phyloP scores from a whole-genome alignment of 805 yeast genomes.

The Wickerhamiella musiphila region DNA sequence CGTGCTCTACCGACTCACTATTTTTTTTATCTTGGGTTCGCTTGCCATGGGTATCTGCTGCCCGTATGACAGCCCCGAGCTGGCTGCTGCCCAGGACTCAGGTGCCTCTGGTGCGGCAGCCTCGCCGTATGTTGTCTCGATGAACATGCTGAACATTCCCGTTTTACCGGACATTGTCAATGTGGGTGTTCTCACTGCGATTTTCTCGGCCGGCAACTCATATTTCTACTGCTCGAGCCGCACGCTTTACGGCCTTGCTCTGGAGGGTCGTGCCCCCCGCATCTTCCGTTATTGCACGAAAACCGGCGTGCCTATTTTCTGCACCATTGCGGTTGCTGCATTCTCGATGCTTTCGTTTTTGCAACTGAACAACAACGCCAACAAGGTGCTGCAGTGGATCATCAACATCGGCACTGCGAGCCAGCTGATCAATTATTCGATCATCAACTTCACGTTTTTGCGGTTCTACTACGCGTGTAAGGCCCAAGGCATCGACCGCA shows the following conservation, averaged over 20 bases:
- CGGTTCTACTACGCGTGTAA: conserved; percentile 43
- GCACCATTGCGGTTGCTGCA: conserved; percentile 30
- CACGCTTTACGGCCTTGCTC: conserved; percentile 50
- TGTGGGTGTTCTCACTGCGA: conserved; percentile 54
- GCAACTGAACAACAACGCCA: conserved; percentile 42
- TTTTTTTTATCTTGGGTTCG: conserved; percentile 58
- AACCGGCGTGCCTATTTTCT: conserved; percentile 52
- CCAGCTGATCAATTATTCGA: conserved; percentile 43
- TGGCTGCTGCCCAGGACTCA: conserved; percentile 38
- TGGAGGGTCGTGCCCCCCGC: conserved; percentile 56
- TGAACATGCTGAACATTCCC: conserved; percentile 42
- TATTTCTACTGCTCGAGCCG: conserved; percentile 58
- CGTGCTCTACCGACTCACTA: conserved; percentile 48
- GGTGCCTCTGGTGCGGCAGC: conserved; percentile 63
- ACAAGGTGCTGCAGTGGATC: conserved; percentile 53
- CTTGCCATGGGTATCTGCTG: conserved; percentile 64
- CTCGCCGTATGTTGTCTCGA: conserved; percentile 71
- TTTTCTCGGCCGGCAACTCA: conserved; percentile 74
- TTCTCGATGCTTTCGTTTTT: conserved; percentile 52
- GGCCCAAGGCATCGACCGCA: conserved; percentile 34
- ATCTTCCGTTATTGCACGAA: conserved; percentile 43
- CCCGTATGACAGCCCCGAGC: conserved; percentile 46
- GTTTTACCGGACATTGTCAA: conserved; percentile 65
- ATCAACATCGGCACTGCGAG: conserved; percentile 55
- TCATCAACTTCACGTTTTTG: conserved; percentile 39